Base-by-base conservation (phyloP, 108 stramenopile genomes). In the Skeletonema grethae region DNA sequence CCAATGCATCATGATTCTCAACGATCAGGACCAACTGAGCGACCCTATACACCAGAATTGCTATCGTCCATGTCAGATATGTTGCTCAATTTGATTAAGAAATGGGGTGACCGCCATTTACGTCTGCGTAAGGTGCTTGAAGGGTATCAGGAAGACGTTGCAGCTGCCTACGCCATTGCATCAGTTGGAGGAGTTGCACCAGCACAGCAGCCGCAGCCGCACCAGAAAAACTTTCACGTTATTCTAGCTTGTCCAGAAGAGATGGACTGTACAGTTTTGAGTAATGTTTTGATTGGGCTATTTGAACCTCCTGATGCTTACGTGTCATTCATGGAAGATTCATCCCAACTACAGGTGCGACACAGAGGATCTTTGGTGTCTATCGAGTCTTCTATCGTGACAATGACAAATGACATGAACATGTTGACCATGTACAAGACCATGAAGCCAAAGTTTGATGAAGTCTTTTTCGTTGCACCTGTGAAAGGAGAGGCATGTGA, bases 11-110 rank as follows among this genome's bases (percentile, higher is more conserved):
- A 72, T 41, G 63, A 72, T 41, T 63, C 71, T 7, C 71, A 63
- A 56, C 71, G 71, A 8, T 57, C 71, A 6, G 71, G 71, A 13
- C 71, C 71, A 36, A 72, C 71, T 3, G 71, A 72, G 39, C 73
- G 73, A 0, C 75, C 75, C 7, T 75, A 75, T 34, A 68, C 75
- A 16, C 32, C 30, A 6, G 67, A 75, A 59, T 29, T 66, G 6
- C 63, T 75, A 5, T n/a, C 48, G 16, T 18, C 38, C 0, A 75
- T 75, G 75, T 61, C 67, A 22, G 30, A 75, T 4, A 68, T 75
- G 67, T 61, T 75, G 18, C 30, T 55, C 2, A 61, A 43, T 38
- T 63, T 75, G 75, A 67, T 75, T 63, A 32, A 56, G 31, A 75
- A 75, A 55, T 75, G 75, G 75, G 67, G 75, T 29, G 48, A 61